Evolutionary conservation across 768 basidiomycete genomes (phyloP).

Genomic region (Calvatia gigantea): DNA sequence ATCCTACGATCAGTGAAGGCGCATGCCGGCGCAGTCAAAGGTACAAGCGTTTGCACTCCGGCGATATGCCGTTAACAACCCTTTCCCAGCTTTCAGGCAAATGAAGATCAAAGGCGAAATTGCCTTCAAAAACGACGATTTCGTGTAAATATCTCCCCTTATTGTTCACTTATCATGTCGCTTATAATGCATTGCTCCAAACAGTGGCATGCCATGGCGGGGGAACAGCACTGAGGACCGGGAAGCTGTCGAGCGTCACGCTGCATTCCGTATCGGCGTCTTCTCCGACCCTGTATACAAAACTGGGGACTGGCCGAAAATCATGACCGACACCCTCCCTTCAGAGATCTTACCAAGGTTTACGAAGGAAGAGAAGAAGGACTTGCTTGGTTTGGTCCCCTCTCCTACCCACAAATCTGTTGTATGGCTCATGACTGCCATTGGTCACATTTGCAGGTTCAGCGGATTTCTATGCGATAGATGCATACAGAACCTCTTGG

Average conservation of each 20-base stretch:
- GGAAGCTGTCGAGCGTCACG: conserved; percentile 44
- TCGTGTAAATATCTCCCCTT: conserved; percentile 28
- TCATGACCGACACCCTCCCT: conserved; percentile 46
- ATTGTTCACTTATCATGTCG: not conserved
- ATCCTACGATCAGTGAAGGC: conserved; percentile 34
- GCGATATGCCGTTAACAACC: not conserved
- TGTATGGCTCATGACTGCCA: not conserved
- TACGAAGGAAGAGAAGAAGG: conserved; percentile 40
- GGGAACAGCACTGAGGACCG: conserved; percentile 40
- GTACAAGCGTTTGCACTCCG: conserved; percentile 16
- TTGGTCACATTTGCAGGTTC: conserved; percentile 26
- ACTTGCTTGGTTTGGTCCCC: conserved; percentile 31
- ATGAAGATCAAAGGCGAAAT: conserved; percentile 52
- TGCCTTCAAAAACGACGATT: conserved; percentile 51
- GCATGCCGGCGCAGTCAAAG: conserved; percentile 48
- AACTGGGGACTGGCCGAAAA: conserved; percentile 49
- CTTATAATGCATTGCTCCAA: not conserved
- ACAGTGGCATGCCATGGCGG: conserved; percentile 45
- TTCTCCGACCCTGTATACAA: conserved; percentile 49
- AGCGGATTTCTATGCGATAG: conserved; percentile 53
- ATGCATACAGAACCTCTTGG: conserved; percentile 40
- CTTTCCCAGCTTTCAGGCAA: conserved; percentile 34
- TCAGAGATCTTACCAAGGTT: conserved; percentile 45
- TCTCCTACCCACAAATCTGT: not conserved
- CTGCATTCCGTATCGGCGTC: conserved; percentile 45